phyloP scores from a whole-genome alignment of 2,329 filamentous ascomycete genomes.

The Tricladium varicosporioides region DNA sequence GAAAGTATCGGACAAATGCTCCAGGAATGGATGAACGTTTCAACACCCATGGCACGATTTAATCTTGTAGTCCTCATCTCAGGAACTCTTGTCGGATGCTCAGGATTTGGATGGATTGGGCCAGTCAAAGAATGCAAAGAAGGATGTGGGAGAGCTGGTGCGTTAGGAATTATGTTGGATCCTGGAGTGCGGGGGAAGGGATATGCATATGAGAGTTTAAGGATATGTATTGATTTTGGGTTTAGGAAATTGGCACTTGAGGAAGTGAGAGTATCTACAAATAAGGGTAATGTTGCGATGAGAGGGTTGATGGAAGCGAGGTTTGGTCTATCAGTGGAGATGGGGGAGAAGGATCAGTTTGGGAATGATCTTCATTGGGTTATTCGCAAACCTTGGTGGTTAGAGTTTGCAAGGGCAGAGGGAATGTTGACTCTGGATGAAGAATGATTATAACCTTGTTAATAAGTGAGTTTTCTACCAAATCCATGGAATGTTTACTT shows the following conservation, averaged over 20 bases:
- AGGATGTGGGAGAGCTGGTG: constrained; percentile 2
- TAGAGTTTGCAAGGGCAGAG: background rate
- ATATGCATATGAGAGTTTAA: constrained; percentile 12
- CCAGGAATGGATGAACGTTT: constrained; percentile 11
- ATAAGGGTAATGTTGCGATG: constrained; percentile 7
- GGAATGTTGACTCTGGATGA: too few species aligned
- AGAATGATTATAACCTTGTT: too few species aligned
- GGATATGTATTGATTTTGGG: constrained; percentile 12
- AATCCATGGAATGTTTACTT: too few species aligned
- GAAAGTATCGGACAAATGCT: background rate
- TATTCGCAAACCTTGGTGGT: constrained; percentile 1
- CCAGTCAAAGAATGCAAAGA: background rate
- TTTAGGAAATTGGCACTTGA: constrained; percentile 7
- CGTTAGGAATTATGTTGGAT: constrained; percentile 10
- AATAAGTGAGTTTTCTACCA: too few species aligned
- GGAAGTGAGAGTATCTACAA: constrained; percentile 4
- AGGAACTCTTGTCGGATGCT: background rate
- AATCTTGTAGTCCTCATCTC: constrained; percentile 1
- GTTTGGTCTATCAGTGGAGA: background rate
- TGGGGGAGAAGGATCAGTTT: constrained; percentile 1
- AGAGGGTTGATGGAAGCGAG: constrained; percentile 9
- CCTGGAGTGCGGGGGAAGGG: constrained; percentile 10
- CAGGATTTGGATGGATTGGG: constrained; percentile 13
- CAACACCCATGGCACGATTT: background rate
- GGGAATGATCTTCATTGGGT: constrained; percentile 4